A percentile compares a stretch with the other conserved stretches of the same genome.
These are phyloP conservation scores for Ascochyta viciae-villosae DNA, from an alignment of 2,329 filamentous ascomycete genomes.

Conservation along the genomic window DNA sequence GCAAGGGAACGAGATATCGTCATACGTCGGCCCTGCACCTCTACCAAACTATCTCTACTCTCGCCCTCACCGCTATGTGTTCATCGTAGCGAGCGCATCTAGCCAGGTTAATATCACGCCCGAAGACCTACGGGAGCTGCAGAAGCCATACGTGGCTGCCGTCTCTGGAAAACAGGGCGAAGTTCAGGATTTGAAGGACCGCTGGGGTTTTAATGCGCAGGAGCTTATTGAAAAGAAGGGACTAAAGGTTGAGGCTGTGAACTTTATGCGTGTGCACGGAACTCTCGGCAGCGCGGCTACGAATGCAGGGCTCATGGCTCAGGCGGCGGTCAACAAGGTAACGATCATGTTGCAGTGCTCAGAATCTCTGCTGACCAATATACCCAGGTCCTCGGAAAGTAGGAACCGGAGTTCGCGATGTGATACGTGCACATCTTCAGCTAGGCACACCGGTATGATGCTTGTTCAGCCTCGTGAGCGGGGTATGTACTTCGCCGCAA, in stretches of 20 bases:
- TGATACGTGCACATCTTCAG: no score
- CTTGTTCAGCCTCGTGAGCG: no score
- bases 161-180: conserved; percentile 24
- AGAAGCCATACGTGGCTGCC: conserved; percentile 25
- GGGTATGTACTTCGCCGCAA: no score
- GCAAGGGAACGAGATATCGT: conserved; percentile 17
- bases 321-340: conserved; percentile 28
- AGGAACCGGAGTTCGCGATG: neutral
- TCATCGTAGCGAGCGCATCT: conserved; percentile 24
- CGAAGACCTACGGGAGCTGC: conserved; percentile 26
- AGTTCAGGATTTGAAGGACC: conserved; percentile 32
- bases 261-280: conserved; percentile 27
- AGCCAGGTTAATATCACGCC: conserved; percentile 17
- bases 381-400: conserved; percentile 4
- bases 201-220: conserved; percentile 31
- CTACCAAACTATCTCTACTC: conserved; percentile 32
- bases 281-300: conserved; percentile 24
- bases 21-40: conserved; percentile 29
- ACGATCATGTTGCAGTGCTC: neutral
- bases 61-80: conserved; percentile 30
- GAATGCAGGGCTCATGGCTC: conserved; percentile 25
- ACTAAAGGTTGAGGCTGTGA: conserved; percentile 25
- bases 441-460: no score
- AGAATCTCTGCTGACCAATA: neutral
- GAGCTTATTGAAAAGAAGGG: conserved; percentile 29